A percentile compares a stretch with the other conserved stretches of the same genome.
phyloP scores from a whole-genome alignment of 768 basidiomycete species.

The Amanita fuliginea region DNA sequence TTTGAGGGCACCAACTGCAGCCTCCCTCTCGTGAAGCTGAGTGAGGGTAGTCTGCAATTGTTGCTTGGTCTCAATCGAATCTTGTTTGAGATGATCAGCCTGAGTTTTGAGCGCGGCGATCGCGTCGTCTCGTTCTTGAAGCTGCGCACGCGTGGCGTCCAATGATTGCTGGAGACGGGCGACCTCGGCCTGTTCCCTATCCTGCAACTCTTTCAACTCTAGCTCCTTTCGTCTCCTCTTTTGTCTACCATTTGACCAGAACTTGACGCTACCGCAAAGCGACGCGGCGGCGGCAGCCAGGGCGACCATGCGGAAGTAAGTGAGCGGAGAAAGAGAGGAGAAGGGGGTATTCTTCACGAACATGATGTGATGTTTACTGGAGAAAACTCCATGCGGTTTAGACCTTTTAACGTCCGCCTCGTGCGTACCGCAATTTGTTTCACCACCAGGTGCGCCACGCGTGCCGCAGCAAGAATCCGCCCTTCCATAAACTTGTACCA shows the following conservation, averaged over 20 bases:
- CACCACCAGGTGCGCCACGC: neutral
- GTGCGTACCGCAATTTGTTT: neutral
- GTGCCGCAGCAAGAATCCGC: neutral
- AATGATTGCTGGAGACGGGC: constrained; percentile 11
- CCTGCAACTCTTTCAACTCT: constrained; percentile 2
- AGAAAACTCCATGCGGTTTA: constrained; percentile 19
- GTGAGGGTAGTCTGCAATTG: neutral
- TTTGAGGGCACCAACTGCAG: neutral
- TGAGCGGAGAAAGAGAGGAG: constrained; percentile 9
- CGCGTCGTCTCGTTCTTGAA: constrained; percentile 13
- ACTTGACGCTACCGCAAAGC: neutral
- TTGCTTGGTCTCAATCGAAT: neutral
- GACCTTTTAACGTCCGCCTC: constrained; percentile 16
- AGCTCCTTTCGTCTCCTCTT: neutral
- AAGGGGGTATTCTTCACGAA: constrained; percentile 6
- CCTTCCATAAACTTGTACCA: neutral
- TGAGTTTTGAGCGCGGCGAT: constrained; percentile 3
- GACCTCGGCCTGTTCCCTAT: constrained; percentile 8
- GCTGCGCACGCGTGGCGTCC: constrained; percentile 12
- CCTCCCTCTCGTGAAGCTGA: neutral
- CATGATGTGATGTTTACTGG: constrained; percentile 5
- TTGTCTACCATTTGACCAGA: neutral
- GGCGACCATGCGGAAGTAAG: constrained; percentile 7
- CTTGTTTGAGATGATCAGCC: neutral
- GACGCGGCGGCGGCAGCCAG: neutral